phyloP scores from a whole-genome alignment of 306 rosid species.

The Abrus precatorius region DNA sequence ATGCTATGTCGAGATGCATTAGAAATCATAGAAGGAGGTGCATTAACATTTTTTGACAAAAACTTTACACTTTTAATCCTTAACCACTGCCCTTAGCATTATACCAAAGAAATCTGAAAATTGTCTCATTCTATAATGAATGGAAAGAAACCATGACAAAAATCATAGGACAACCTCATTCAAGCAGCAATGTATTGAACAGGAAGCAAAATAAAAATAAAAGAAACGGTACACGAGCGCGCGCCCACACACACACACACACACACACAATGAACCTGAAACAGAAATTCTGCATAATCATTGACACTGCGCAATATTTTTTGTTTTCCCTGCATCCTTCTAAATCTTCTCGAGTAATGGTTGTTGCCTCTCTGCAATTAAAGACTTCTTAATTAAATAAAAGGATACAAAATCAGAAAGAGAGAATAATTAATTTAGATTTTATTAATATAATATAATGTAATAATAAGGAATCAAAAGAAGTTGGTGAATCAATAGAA shows the following conservation, averaged over 20 bases:
- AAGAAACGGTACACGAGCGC: background rate
- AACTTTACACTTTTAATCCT: too few relatives aligned
- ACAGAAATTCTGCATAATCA: conserved; percentile 76
- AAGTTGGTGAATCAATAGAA: background rate
- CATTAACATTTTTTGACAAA: too few relatives aligned
- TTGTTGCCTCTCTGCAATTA: conserved; percentile 64
- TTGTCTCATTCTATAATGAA: background rate
- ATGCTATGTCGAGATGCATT: background rate
- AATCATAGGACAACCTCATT: background rate
- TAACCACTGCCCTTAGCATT: too few relatives aligned
- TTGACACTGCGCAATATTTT: conserved; percentile 58
- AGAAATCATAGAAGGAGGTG: too few relatives aligned
- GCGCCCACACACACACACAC: background rate
- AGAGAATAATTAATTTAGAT: background rate
- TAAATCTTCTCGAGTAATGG: conserved; percentile 57
- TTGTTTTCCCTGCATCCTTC: conserved; percentile 61
- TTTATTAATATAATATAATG: background rate
- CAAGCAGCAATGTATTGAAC: conserved; percentile 1
- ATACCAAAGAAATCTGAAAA: background rate
- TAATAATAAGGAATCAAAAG: background rate
- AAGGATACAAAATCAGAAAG: conserved; percentile 11
- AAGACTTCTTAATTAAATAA: conserved; percentile 22
- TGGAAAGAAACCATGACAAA: conserved; percentile 24
- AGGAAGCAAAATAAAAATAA: conserved; percentile 18
- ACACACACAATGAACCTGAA: conserved; percentile 63